A percentile compares a stretch with the other conserved stretches of the same genome.
Evolutionary conservation across 2,329 filamentous ascomycete genomes (phyloP).

Genomic region (Aureobasidium namibiae): DNA sequence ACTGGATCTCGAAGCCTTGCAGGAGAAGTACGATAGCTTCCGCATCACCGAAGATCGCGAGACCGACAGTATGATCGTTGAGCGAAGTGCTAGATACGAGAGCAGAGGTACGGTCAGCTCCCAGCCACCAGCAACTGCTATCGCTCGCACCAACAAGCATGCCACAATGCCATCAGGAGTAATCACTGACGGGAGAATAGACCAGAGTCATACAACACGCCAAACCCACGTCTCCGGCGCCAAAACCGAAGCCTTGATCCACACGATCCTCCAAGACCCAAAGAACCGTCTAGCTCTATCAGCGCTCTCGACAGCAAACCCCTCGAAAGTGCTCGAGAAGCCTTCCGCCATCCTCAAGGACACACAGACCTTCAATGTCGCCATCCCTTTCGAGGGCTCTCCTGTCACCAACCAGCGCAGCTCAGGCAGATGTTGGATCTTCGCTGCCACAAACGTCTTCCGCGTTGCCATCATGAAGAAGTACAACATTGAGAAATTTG

Average conservation of each 20-base stretch:
- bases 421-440: slow-evolving; percentile 84
- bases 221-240: slow-evolving; percentile 20
- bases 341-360: slow-evolving; percentile 56
- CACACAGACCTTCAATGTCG: slow-evolving; percentile 74
- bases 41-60: slow-evolving; percentile 20
- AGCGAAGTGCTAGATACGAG: not conserved
- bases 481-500: slow-evolving; percentile 68
- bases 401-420: slow-evolving; percentile 79
- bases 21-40: slow-evolving; percentile 28
- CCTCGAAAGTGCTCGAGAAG: slow-evolving; percentile 57
- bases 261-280: slow-evolving; percentile 26
- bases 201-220: not conserved
- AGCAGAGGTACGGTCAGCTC: not conserved
- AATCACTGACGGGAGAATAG: not conserved
- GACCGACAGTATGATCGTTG: slow-evolving; percentile 13
- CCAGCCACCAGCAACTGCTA: not conserved
- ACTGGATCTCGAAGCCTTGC: not conserved
- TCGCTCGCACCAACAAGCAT: not conserved
- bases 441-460: slow-evolving; percentile 86
- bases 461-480: slow-evolving; percentile 81
- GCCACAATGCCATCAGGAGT: not conserved
- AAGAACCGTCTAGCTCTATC: slow-evolving; percentile 65
- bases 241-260: slow-evolving; percentile 25
- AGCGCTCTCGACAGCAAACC: slow-evolving; percentile 60
- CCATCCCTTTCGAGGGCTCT: slow-evolving; percentile 70